phyloP scores from a whole-genome alignment of 139 green algal genomes.

The Picochlorum sp. region DNA sequence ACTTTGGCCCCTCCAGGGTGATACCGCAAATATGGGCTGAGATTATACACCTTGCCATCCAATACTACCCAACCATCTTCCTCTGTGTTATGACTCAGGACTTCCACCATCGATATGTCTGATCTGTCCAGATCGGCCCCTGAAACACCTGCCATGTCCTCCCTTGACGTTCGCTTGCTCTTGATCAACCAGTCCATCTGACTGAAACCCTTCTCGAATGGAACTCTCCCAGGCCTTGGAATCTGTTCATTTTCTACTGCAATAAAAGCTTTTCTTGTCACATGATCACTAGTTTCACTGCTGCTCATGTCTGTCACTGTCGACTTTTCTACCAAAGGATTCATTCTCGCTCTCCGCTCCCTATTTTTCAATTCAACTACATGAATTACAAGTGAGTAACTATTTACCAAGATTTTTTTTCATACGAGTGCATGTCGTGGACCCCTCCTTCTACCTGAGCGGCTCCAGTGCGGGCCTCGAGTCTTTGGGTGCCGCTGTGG shows the following conservation, averaged over 20 bases:
- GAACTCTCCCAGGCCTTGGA: conserved; percentile 34
- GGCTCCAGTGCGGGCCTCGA: conserved; percentile 75
- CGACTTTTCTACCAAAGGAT: conserved; percentile 2
- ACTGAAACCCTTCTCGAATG: conserved; percentile 77
- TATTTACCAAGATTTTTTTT: conserved; percentile 80
- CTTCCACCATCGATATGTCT: conserved; percentile 71
- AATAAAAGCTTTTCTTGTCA: not conserved
- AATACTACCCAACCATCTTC: conserved; percentile 90
- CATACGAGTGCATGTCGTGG: conserved; percentile 89
- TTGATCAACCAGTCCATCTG: conserved; percentile 80
- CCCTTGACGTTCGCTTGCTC: not conserved
- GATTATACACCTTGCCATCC: conserved; percentile 82
- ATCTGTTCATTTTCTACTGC: not conserved
- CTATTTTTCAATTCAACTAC: not conserved
- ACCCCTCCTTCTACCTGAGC: conserved; percentile 79
- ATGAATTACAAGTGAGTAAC: not conserved
- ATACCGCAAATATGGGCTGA: conserved; percentile 70
- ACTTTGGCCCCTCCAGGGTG: conserved; percentile 73
- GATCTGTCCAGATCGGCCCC: too few species aligned
- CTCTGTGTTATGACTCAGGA: conserved; percentile 59
- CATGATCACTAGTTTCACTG: not conserved
- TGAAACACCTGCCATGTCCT: too few species aligned
- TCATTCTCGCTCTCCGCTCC: not conserved
- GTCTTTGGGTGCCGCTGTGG: conserved; percentile 50
- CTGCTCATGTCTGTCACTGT: not conserved